Percentiles rank a stretch among this genome's conserved stretches.
These are phyloP conservation scores for Hansenula anomala DNA, from an alignment of 1,139 yeast genomes.

Conservation along the genomic window DNA sequence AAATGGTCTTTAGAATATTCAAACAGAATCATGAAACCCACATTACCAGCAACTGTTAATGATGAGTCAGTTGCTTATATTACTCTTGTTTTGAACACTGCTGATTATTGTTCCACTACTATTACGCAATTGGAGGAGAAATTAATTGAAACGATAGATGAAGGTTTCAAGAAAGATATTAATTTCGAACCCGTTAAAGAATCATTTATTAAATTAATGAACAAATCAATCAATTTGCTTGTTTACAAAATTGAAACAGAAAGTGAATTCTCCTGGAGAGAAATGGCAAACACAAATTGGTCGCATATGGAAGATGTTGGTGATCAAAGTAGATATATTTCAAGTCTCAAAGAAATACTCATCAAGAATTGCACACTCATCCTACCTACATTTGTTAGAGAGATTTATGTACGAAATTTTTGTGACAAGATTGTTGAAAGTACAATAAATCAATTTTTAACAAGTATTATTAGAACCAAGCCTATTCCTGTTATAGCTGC, in stretches of 20 bases:
- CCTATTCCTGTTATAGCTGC: conserved; percentile 70
- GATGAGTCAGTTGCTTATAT: conserved; percentile 62
- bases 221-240: conserved; percentile 51
- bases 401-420: conserved; percentile 64
- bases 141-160: conserved; percentile 45
- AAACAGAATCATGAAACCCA: conserved; percentile 52
- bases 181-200: conserved; percentile 55
- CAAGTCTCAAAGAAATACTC: conserved; percentile 49
- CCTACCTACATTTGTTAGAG: conserved; percentile 61
- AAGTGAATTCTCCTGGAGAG: conserved; percentile 74
- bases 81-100: conserved; percentile 76
- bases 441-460: conserved; percentile 51
- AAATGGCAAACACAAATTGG: conserved; percentile 82
- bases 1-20: conserved; percentile 67
- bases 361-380: conserved; percentile 42
- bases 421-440: conserved; percentile 75
- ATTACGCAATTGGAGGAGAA: conserved; percentile 71
- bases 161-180: conserved; percentile 30
- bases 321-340: conserved; percentile 67
- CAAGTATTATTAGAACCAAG: conserved; percentile 47
- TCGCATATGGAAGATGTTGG: conserved; percentile 52
- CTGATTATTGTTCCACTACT: conserved; percentile 82
- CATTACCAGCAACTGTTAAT: conserved; percentile 43
- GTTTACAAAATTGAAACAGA: conserved; percentile 58
- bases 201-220: conserved; percentile 53